Conservation (phyloP, 2,329 filamentous ascomycete genomes). For the Thermothelomyces thermophilus region DNA sequence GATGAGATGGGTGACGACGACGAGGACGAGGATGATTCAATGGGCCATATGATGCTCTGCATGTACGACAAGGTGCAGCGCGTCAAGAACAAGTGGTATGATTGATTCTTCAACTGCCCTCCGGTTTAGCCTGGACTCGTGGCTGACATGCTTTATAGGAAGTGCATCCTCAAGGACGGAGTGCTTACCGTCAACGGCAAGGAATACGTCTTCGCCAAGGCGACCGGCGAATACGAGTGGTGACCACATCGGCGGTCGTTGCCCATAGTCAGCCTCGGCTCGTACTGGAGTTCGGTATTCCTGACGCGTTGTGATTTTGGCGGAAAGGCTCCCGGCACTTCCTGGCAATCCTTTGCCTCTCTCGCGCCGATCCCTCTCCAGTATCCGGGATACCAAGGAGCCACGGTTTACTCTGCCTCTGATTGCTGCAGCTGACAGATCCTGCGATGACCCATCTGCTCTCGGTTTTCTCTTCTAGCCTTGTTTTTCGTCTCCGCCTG, state of each 20-base stretch:
- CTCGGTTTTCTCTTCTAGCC: neutral
- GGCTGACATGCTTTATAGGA: constrained; percentile 48
- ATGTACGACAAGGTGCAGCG: constrained; percentile 99
- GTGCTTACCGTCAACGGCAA: constrained; percentile 88
- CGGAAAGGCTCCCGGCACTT: no score
- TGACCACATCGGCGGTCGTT: constrained; percentile 35
- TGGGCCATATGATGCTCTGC: constrained; percentile 91
- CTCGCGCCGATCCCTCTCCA: no score
- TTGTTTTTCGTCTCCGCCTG: no score
- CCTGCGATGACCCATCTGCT: neutral
- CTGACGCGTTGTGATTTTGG: no score
- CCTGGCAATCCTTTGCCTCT: no score
- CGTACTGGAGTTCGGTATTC: no score
- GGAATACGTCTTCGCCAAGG: constrained; percentile 98
- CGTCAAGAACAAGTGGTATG: constrained; percentile 94
- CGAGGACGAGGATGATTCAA: constrained; percentile 77
- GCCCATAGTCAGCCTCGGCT: neutral
- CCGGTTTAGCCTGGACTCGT: neutral
- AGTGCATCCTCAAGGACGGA: constrained; percentile 96
- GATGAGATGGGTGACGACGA: constrained; percentile 81
- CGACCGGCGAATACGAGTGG: constrained; percentile 96
- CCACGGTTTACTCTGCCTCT: no score
- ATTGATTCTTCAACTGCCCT: constrained; percentile 16
- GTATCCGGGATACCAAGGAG: no score
- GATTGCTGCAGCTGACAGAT: neutral